Base-by-base conservation (phyloP, 2,329 filamentous ascomycete species). In the Monosporascus sp. region DNA sequence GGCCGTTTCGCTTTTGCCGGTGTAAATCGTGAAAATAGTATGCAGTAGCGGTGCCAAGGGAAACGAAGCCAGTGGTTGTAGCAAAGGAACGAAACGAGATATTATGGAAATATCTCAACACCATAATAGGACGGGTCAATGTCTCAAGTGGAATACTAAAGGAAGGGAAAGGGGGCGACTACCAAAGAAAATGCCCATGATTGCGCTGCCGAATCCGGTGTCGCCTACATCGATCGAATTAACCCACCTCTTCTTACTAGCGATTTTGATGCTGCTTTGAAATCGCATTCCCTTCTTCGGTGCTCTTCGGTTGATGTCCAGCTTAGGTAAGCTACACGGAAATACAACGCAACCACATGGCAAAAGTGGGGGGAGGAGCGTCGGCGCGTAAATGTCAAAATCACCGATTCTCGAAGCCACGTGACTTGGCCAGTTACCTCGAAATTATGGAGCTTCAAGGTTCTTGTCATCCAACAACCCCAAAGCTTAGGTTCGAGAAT, bases 181-280 rank as follows among this genome's bases (percentile, higher is more conserved):
- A 15, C 18, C 51, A 40, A 17, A 38, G 38, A 20, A 17, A 17
- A 44, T 44, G 26, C 26, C 26, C 55, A 55, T 54, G 48, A 51
- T 51, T 48, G 48, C 38, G 9, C 17, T 18, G 17, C 17, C 18
- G 7, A 35, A 35, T 35, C 31, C 1, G 31, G 11, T 9, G 11
- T 20, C 57, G 65, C 63, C 64, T 65, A 64, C 63, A 65, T 20
- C 58, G 58, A 62, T 58, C 56, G 50, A 55, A 53, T 48, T 51
- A 49, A 51, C 47, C 48, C 51, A 59, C 57, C 57, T 62, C 55
- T 31, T 22, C 37, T 52, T 45, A 43, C 22, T 48, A 50, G 45
- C 46, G 43, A 50, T 50, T 60, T 57, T 58, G 60, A 57, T 58
- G 56, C 55, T 71, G 69, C 68, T 71, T 70, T 71, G 68, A 71